Percentiles rank a stretch among this genome's conserved stretches.
phyloP scores from a whole-genome alignment of 192 early-diverging fungal species.

The Coemansia sp. region DNA sequence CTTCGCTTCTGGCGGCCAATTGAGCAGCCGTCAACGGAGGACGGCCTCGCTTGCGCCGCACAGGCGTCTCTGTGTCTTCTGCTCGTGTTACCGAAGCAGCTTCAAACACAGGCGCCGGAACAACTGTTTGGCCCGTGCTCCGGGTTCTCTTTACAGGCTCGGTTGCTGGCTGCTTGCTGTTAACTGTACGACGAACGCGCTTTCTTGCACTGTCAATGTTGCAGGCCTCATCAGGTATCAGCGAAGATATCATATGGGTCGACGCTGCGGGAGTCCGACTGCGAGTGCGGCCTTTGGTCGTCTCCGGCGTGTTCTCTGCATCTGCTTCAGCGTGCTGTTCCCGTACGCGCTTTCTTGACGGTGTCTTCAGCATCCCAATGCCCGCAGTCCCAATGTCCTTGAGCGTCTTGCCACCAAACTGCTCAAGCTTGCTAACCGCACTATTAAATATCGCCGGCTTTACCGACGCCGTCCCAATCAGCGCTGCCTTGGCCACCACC shows the following conservation, averaged over 20 bases:
- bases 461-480: conserved; percentile 20
- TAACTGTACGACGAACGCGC: not conserved
- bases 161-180: conserved; percentile 6
- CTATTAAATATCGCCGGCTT: conserved; percentile 24
- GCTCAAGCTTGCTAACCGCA: conserved; percentile 31
- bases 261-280: not conserved
- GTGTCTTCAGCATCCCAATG: conserved; percentile 12
- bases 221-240: not conserved
- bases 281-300: not conserved
- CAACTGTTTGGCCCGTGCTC: not conserved
- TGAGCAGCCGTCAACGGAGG: conserved; percentile 15
- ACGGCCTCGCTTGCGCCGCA: conserved; percentile 13
- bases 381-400: conserved; percentile 18
- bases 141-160: conserved; percentile 5
- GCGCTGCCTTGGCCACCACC: conserved; percentile 25
- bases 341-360: conserved; percentile 22
- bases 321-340: not conserved
- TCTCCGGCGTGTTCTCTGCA: not conserved
- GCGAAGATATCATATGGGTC: not conserved
- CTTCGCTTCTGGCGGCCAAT: conserved; percentile 5
- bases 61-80: not conserved
- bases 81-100: not conserved
- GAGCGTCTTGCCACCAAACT: conserved; percentile 25
- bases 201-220: conserved; percentile 2
- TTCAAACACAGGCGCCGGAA: conserved; percentile 5